Percentiles rank a stretch among this genome's conserved stretches.
These are phyloP conservation scores for Macaranga tanarius DNA, from an alignment of 441 rosid genomes.

Conservation along the genomic window DNA sequence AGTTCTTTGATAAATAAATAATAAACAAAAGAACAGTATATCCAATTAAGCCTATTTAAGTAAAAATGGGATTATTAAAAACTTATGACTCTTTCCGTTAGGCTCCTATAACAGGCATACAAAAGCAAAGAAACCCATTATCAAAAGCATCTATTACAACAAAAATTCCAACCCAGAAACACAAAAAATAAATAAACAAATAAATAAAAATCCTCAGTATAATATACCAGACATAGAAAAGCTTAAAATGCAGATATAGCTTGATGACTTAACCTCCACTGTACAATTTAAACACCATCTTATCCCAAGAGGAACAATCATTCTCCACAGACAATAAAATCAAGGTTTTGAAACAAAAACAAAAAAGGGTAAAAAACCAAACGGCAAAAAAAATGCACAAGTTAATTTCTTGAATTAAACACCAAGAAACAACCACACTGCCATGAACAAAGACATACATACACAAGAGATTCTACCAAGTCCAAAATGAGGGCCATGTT, in stretches of 20 bases:
- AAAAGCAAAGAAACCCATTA: not conserved
- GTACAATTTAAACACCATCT: not conserved
- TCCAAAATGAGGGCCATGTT: slow-evolving; percentile 2
- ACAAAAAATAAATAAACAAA: no score
- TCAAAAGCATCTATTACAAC: slow-evolving; percentile 3
- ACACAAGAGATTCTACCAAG: not conserved
- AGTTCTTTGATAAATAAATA: not conserved
- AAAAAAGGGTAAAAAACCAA: not conserved
- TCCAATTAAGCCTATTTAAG: not conserved
- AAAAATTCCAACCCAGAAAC: not conserved
- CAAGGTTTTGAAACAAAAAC: not conserved
- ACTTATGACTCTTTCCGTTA: not conserved
- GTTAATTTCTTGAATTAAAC: slow-evolving; percentile 4
- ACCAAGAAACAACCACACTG: not conserved
- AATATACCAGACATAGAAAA: not conserved
- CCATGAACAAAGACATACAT: not conserved
- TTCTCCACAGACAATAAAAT: not conserved
- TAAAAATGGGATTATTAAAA: slow-evolving; percentile 1
- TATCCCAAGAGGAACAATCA: not conserved
- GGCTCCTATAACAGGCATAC: not conserved
- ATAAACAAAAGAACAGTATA: not conserved
- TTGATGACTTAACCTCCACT: no score
- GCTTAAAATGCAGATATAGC: slow-evolving; percentile 3
- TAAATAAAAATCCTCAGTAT: not conserved
- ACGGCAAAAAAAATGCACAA: not conserved